Base-by-base conservation (phyloP, 1,284 basidiomycete species). In the Trametes sp. region DNA sequence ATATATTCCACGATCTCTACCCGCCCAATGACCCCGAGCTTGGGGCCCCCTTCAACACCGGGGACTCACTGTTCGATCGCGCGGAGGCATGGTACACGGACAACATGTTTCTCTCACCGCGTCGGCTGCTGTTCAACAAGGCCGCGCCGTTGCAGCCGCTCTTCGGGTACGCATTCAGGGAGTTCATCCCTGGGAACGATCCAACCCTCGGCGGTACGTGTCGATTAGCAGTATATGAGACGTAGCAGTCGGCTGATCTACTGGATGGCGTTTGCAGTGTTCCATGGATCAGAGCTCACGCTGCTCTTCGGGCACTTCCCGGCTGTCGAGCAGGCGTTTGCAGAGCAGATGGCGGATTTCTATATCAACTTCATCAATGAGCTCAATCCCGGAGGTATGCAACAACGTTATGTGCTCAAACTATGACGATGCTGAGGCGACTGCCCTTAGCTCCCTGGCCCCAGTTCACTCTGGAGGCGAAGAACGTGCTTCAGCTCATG, bases 1-100 rank as follows among this genome's bases (percentile, higher is more conserved):
- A 76, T 54, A 67, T 74, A 4, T 78, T 85, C 41, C 69, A 81
- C 36, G 38, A 54, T 0, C 61, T 82, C 4, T 88, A 79, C 70
- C 82, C 83, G 0, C 80, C 80, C 0, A 82, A 86, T 59, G 82
- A 85, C 58, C 72, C 78, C 13, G 72, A 73, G 10, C 69, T 76
- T 1, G 83, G 83, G 1, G 83, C 79, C 2, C 78, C 80, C 0
- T 87, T 85, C 73, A 82, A 83, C 60, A 87, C 84, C 0, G 85
- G 85, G 0, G 85, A 88, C 68, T 82, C 82, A 7, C 73, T 88
- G 16, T 87, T 84, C 55, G 86, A 87, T 66, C 74, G 86, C 55
- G 82, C 78, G 0, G 80, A 75, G 54, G 76, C 84, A 1, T 87
- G 82, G 81, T 88, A 87, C 67, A 83, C 82, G 0, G 84, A 84